Evolutionary conservation across 495 filamentous ascomycete genomes (phyloP).

Genomic region (Corynascus novoguineensis): DNA sequence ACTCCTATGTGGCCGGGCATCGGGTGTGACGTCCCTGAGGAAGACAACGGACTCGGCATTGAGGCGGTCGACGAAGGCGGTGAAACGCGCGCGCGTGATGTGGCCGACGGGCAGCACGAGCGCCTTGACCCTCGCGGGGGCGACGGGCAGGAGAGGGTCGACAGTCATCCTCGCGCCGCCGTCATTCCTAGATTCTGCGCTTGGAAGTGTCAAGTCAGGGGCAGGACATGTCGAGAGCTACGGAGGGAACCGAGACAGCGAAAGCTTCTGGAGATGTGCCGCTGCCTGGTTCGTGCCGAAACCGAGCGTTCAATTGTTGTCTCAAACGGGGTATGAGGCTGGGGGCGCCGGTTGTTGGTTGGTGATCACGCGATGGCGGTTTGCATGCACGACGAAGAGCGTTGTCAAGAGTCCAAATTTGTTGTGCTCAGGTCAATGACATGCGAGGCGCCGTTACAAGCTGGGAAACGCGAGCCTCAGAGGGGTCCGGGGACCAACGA

Average conservation of each 20-base stretch:
- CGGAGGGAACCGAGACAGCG: conserved; percentile 11
- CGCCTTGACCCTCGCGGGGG: conserved; percentile 80
- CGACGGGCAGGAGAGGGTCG: conserved; percentile 79
- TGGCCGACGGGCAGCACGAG: conserved; percentile 79
- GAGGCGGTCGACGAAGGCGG: conserved; percentile 70
- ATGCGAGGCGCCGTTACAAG: not conserved
- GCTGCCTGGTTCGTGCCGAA: conserved; percentile 11
- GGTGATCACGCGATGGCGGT: not conserved
- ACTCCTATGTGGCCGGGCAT: conserved; percentile 85
- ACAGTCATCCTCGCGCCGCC: conserved; percentile 64
- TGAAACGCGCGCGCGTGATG: conserved; percentile 77
- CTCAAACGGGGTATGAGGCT: not conserved
- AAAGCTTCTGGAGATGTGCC: conserved; percentile 1
- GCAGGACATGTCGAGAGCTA: conserved; percentile 24
- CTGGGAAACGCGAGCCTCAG: not conserved
- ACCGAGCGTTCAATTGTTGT: not conserved
- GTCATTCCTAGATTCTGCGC: conserved; percentile 21
- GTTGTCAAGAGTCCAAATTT: not conserved
- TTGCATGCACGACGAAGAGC: not conserved
- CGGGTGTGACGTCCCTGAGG: conserved; percentile 85
- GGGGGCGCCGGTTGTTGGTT: not conserved
- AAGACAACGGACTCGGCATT: conserved; percentile 76
- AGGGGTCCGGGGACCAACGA: not conserved
- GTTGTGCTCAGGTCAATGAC: not conserved
- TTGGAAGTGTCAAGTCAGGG: conserved; percentile 8